These are phyloP conservation scores for Amylostereum areolatum DNA, from an alignment of 1,284 basidiomycete genomes.

Conservation along the genomic window DNA sequence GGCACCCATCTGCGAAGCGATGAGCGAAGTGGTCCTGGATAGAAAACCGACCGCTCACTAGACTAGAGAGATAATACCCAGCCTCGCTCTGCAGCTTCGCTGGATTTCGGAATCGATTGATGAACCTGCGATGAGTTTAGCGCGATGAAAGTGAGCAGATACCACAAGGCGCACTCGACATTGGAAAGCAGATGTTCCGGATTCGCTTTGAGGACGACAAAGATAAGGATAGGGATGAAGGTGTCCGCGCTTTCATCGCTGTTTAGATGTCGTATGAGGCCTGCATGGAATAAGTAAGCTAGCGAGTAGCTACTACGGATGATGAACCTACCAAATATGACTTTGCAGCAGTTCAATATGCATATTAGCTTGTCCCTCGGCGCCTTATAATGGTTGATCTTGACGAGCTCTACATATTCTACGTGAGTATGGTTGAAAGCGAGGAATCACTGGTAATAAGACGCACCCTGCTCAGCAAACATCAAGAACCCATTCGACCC, in stretches of 20 bases:
- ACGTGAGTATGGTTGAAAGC: constrained; percentile 1
- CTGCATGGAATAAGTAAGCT: constrained; percentile 32
- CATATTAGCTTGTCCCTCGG: constrained; percentile 98
- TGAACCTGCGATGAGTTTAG: constrained; percentile 58
- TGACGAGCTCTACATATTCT: constrained; percentile 74
- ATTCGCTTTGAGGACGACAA: constrained; percentile 89
- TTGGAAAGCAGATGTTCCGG: constrained; percentile 93
- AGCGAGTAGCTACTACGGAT: constrained; percentile 4
- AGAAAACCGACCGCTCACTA: constrained; percentile 45
- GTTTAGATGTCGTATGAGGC: constrained; percentile 83
- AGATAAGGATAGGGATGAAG: constrained; percentile 94
- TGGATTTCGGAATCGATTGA: constrained; percentile 91
- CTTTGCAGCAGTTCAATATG: constrained; percentile 97
- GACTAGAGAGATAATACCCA: constrained; percentile 94
- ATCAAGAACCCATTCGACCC: constrained; percentile 82
- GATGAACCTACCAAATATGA: constrained; percentile 82
- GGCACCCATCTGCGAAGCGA: constrained; percentile 66
- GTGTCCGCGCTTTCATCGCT: constrained; percentile 83
- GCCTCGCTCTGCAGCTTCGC: constrained; percentile 89
- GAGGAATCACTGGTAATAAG: neutral
- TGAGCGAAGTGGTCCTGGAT: neutral
- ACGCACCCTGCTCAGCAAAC: constrained; percentile 85
- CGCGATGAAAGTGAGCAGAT: neutral
- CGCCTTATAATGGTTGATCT: constrained; percentile 98
- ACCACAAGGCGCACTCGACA: constrained; percentile 64